Base-by-base conservation (phyloP, 768 basidiomycete genomes). In the Suillus luteus region DNA sequence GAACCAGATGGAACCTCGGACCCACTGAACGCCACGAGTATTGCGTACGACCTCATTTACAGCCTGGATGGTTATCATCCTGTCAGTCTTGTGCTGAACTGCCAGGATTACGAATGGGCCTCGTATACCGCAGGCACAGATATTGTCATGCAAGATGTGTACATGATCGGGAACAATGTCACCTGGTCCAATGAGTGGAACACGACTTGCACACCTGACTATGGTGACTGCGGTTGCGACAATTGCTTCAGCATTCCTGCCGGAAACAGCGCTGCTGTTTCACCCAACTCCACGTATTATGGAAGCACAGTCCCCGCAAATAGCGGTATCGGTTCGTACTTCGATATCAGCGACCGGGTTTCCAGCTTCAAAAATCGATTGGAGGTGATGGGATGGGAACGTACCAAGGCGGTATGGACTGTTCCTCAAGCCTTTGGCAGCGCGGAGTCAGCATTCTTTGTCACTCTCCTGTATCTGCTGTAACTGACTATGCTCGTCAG, bases 361-460 rank as follows among this genome's bases (percentile, higher is more conserved):
- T 86, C 90, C 58, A 81, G 87, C 63, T 92, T 88, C 75, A 76
- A 75, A 55, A 76, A 86, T 57, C 80, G 90, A 24, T 68, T 88
- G 17, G 82, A 85, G 64, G 79, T 83, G 55, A 83, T 88, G 65
- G 89, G 88, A 2, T 89, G 89, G 86, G 86, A 87, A 66, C 77
- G 84, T 12, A 84, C 81, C 6, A 87, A 90, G 71, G 83, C 88
- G 1, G 81, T 92, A 0, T 93, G 91, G 92, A 86, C 87, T 2
- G 91, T 93, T 1, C 89, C 91, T 0, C 92, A 93, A 73, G 91
- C 83, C 0, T 93, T 93, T 70, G 89, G 90, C 33, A 81, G 80
- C 61, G 70, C 69, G 7, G 66, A 74, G 78, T 80, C 17, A 66
- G 74, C 68, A 12, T 5, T 62, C 15, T 35, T 69, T 55, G 4